These are phyloP conservation scores for Toxoplasma gondii DNA, from an alignment of 169 alveolate genomes.

Conservation along the genomic window DNA sequence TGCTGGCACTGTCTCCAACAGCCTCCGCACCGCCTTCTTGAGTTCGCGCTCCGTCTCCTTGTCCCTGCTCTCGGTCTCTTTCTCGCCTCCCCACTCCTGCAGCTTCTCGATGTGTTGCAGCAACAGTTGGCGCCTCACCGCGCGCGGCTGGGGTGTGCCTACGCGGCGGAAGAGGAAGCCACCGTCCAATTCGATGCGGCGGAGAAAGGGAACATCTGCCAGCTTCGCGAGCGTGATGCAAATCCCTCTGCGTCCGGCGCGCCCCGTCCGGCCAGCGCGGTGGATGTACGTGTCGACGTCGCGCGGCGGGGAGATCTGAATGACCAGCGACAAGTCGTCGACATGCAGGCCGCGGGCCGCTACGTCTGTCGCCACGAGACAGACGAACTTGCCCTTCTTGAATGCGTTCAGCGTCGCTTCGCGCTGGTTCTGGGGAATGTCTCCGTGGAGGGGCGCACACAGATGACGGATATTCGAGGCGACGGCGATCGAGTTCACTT, in stretches of 20 bases:
- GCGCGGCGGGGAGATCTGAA: constrained; percentile 90
- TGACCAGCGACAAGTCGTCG: constrained; percentile 84
- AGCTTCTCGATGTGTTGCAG: constrained; percentile 17
- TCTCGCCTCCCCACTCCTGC: constrained; percentile 28
- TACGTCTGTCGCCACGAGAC: constrained; percentile 92
- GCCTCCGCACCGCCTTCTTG: neutral
- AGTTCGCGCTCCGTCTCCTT: neutral
- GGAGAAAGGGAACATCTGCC: constrained; percentile 66
- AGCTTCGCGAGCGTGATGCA: constrained; percentile 47
- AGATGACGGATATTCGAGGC: constrained; percentile 78
- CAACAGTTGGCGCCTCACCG: constrained; percentile 58
- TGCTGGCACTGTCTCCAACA: neutral
- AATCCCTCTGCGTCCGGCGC: constrained; percentile 86
- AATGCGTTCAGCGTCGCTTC: constrained; percentile 85
- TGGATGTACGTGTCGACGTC: constrained; percentile 85
- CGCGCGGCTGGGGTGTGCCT: constrained; percentile 72
- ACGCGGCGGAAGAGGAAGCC: constrained; percentile 66
- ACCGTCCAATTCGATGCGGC: constrained; percentile 64
- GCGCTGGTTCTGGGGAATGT: constrained; percentile 89
- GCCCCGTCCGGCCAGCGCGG: constrained; percentile 91
- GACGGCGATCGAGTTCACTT: constrained; percentile 86
- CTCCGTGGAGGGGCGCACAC: constrained; percentile 90
- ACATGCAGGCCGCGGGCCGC: constrained; percentile 94
- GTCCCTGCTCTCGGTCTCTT: neutral
- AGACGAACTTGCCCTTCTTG: constrained; percentile 82